phyloP scores from a whole-genome alignment of 139 green algal genomes.

The Pseudopediastrum boryanum region DNA sequence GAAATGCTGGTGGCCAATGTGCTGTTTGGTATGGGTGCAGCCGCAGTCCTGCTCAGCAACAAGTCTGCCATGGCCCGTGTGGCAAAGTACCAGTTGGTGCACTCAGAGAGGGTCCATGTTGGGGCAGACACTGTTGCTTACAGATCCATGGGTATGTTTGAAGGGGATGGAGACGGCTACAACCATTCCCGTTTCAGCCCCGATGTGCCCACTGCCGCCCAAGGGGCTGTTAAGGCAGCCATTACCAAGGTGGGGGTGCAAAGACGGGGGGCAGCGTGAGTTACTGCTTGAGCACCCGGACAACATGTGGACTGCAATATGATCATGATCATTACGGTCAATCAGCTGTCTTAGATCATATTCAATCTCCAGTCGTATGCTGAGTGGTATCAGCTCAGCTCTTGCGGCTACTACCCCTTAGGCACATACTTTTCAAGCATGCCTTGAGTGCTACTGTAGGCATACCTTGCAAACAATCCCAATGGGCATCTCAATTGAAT shows the following conservation, averaged over 20 bases:
- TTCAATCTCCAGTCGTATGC: not conserved
- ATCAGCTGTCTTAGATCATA: not conserved
- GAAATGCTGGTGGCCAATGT: slow-evolving; percentile 54
- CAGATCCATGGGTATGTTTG: slow-evolving; percentile 38
- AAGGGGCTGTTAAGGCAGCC: not conserved
- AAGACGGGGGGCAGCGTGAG: too few relatives aligned
- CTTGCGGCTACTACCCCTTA: slow-evolving; percentile 29
- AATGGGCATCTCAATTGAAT: too few relatives aligned
- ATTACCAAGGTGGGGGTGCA: slow-evolving; percentile 3
- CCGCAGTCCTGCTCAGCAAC: slow-evolving; percentile 70
- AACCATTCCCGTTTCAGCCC: slow-evolving; percentile 35
- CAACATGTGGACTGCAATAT: not conserved
- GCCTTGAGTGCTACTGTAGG: slow-evolving; percentile 34
- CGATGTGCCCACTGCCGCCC: slow-evolving; percentile 3
- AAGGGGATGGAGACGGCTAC: slow-evolving; percentile 36
- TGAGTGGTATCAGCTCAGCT: not conserved
- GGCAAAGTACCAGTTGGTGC: slow-evolving; percentile 75
- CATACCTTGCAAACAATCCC: too few relatives aligned
- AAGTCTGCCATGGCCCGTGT: slow-evolving; percentile 37
- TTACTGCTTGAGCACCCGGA: too few relatives aligned
- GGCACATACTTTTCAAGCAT: slow-evolving; percentile 39
- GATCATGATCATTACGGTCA: not conserved
- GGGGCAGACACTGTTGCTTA: slow-evolving; percentile 38
- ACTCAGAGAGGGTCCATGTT: slow-evolving; percentile 67
- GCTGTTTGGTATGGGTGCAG: slow-evolving; percentile 54